A percentile compares a stretch with the other conserved stretches of the same genome.
Evolutionary conservation across 1,284 basidiomycete genomes (phyloP).

Genomic region (Sanguinoderma infundibulare): DNA sequence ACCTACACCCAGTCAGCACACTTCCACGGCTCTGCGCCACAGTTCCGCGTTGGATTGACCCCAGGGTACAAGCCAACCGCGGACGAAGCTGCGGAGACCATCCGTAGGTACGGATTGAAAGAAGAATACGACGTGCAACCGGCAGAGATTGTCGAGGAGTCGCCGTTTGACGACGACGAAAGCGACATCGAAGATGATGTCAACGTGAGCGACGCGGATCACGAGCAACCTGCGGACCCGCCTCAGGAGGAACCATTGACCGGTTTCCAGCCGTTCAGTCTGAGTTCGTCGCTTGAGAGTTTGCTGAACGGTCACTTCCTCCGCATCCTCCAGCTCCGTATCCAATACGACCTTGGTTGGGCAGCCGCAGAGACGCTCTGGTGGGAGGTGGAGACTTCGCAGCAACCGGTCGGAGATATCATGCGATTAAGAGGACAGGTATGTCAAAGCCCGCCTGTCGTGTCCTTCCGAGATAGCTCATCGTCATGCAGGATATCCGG

Average conservation of each 20-base stretch:
- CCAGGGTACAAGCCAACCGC: conserved; percentile 56
- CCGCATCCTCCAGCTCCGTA: conserved; percentile 52
- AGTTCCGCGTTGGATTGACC: conserved; percentile 62
- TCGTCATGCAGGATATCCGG: conserved; percentile 36
- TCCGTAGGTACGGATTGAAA: conserved; percentile 52
- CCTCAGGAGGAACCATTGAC: conserved; percentile 3
- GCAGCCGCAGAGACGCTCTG: conserved; percentile 63
- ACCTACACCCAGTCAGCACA: conserved; percentile 37
- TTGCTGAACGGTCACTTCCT: conserved; percentile 57
- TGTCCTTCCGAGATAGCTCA: neutral
- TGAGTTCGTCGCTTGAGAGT: conserved; percentile 62
- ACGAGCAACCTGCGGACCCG: neutral
- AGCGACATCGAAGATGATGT: conserved; percentile 23
- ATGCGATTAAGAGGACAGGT: conserved; percentile 40
- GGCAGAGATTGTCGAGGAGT: conserved; percentile 35
- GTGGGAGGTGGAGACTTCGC: conserved; percentile 49
- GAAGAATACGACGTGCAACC: conserved; percentile 40
- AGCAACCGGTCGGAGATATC: conserved; percentile 45
- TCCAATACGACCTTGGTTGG: conserved; percentile 60
- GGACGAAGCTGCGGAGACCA: conserved; percentile 48
- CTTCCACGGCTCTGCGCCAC: conserved; percentile 38
- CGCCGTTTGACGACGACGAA: conserved; percentile 1
- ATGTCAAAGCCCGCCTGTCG: conserved; percentile 3
- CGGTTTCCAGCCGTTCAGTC: conserved; percentile 58
- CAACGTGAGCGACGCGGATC: conserved; percentile 10